Evolutionary conservation across 345 rosid species (phyloP).

Genomic region (Eucalyptus polyanthemos): DNA sequence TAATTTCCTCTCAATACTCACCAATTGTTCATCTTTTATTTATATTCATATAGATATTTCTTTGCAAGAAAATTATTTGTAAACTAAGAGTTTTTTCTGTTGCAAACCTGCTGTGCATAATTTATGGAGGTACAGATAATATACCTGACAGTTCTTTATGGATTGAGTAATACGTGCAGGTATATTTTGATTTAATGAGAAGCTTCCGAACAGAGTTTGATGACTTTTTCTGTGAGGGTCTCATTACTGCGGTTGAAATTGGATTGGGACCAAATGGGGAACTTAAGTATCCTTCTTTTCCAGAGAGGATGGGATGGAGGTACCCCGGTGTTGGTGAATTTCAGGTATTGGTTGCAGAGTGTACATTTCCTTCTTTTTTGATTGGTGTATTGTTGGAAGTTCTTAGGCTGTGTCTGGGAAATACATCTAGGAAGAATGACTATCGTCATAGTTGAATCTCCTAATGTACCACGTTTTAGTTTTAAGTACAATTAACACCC

Average conservation of each 20-base stretch:
- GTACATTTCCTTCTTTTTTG: not conserved
- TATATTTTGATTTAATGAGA: conserved; percentile 96
- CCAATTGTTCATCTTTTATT: not conserved
- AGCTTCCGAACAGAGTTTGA: conserved; percentile 89
- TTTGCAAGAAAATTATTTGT: not conserved
- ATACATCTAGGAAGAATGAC: not conserved
- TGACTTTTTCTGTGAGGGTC: conserved; percentile 59
- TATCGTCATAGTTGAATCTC: not conserved
- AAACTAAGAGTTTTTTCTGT: not conserved
- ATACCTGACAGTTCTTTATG: not conserved
- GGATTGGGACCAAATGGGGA: conserved; percentile 94
- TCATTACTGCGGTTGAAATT: conserved; percentile 69
- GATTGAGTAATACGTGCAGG: conserved; percentile 24
- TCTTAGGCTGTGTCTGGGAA: not conserved
- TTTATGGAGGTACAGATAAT: not conserved
- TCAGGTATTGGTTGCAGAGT: conserved; percentile 58
- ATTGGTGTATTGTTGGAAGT: not conserved
- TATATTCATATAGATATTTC: not conserved
- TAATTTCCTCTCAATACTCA: not conserved
- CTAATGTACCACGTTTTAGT: not conserved
- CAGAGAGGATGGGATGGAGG: conserved; percentile 88
- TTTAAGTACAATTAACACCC: not conserved
- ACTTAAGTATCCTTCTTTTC: conserved; percentile 74
- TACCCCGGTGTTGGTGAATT: conserved; percentile 97
- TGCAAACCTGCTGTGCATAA: not conserved